Evolutionary conservation across 495 filamentous ascomycete species (phyloP), one percentile per base, ranked within the genome.

Genomic region (Penicillium coffeae): DNA sequence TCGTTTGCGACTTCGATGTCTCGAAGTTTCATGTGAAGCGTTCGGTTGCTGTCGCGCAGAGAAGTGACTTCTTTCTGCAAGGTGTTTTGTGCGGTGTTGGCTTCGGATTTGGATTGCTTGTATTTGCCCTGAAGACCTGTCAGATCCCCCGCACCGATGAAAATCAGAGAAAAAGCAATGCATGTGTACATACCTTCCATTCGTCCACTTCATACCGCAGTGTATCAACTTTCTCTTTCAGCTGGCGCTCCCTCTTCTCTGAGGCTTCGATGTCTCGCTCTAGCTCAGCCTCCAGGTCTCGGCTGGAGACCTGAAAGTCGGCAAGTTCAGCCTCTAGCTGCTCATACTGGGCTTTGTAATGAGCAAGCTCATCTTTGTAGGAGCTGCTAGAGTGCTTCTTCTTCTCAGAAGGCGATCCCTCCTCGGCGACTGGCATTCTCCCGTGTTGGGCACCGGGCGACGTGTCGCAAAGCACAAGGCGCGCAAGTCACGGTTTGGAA

Each of bases 1-100:
- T 98, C 93, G 68, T 98, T 98, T 53, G 87, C 87, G 27, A 98
- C 94, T 66, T 98, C 93, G 50, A 93, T 96, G 59, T 98, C 94
- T 48, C 93, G 83, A 41, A 98, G 68, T 64, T 79, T 86, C 37
- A 95, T 73, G 59, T 91, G 85, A 38, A 96, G 63, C 16, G 86
- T 83, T 53, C 94, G 76, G 63, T 89, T 92, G 16, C 82, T 60
- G 36, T 97, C 92, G 51, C 93, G 85, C 50, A 98, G 76, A 7
- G 77, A 83, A 4, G 93, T 98, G 53, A 98, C 89, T 69, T 98
- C 93, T 70, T 96, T 98, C 70, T 98, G 91, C 42, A 98, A 78
- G 3, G 72, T 75, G 60, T 85, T 90, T 64, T 97, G 94, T 25
- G 87, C 90, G 21, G 77, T 58, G 57, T 85, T 88, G 18, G 87